Percentiles rank a stretch among this genome's conserved stretches.
Conservation (phyloP, 108 stramenopile species). For the Nannochloropsis gaditana region DNA sequence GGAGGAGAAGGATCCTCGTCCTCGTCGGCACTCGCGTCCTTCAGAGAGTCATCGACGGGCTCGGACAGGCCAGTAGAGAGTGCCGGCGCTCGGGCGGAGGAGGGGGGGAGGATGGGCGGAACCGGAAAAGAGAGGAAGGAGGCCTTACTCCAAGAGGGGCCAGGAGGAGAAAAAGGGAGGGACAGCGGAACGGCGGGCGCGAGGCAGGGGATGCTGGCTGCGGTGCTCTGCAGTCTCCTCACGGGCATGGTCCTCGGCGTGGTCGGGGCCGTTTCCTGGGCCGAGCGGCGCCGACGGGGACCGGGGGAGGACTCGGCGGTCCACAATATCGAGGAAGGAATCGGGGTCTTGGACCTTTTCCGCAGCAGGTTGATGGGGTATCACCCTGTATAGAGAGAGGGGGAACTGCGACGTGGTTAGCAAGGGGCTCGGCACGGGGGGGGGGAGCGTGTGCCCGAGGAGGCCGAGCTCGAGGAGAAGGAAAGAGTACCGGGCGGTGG, state of each 20-base stretch:
- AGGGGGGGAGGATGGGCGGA: not conserved
- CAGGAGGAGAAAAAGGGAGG: not conserved
- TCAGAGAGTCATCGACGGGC: not conserved
- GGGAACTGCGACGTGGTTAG: not conserved
- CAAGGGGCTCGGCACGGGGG: too few species aligned
- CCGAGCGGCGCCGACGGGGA: conserved; percentile 6
- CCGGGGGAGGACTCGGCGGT: not conserved
- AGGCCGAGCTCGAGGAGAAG: too few species aligned
- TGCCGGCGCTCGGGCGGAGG: not conserved
- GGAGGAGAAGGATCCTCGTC: not conserved
- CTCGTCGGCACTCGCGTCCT: not conserved
- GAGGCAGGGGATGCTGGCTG: not conserved
- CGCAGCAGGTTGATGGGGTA: not conserved
- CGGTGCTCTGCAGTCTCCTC: not conserved
- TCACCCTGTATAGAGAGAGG: not conserved
- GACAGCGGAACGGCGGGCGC: not conserved
- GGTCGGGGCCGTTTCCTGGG: not conserved
- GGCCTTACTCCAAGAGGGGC: not conserved
- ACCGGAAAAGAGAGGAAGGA: not conserved
- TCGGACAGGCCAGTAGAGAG: too few species aligned
- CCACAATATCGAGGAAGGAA: not conserved
- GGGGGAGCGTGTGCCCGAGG: too few species aligned
- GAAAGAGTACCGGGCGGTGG: too few species aligned
- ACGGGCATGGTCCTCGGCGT: not conserved
- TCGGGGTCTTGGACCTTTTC: not conserved